Evolutionary conservation across 345 rosid species (phyloP), one percentile per base, ranked within the genome.

Genomic region (Salix exigua): DNA sequence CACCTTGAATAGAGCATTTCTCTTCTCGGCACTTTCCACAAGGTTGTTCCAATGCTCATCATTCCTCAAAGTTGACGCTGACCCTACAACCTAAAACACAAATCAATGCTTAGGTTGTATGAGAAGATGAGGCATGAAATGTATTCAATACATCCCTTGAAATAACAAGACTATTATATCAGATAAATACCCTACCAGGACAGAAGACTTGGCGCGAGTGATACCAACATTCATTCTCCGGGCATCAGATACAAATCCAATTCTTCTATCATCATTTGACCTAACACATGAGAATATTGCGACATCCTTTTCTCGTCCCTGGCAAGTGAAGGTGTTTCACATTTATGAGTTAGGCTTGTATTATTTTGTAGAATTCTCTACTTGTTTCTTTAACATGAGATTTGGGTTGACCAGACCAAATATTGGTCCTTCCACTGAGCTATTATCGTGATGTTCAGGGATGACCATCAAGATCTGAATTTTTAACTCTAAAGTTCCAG

Each of bases 301-400:
- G 31, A 96, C 94, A 77, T 92, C 98, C 81, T 93, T 93, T 79
- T 96, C 99, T 81, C 98, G 88, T 50, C 99, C 99, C 99, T 93
- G 86, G 68, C 9, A 72, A 71, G 30, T 33, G 35, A 66, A 82
- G 62, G n/a, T 38, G 63, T 62, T 38, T 53, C 68, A 55, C 18
- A 68, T 60, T 26, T 31, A 68, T 11, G n/a, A 19, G 72, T 50
- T 55, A 18, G 9, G 33, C n/a, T 4, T 50, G 19, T 14, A 50
- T 50, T 14, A 17, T 50, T 50, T 50, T 50, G 31, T 58, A n/a
- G 3, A 7, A n/a, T 61, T 37, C 16, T 44, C 26, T 17, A 7
- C 55, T n/a, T 25, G 25, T 25, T 46, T 33, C 50, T 21, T 70
- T 10, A 31, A 10, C 16, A 17, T 58, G 71, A 18, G 7, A 77